These are phyloP conservation scores for Stenocarpella maydis DNA, from an alignment of 2,329 filamentous ascomycete species.

Conservation along the genomic window DNA sequence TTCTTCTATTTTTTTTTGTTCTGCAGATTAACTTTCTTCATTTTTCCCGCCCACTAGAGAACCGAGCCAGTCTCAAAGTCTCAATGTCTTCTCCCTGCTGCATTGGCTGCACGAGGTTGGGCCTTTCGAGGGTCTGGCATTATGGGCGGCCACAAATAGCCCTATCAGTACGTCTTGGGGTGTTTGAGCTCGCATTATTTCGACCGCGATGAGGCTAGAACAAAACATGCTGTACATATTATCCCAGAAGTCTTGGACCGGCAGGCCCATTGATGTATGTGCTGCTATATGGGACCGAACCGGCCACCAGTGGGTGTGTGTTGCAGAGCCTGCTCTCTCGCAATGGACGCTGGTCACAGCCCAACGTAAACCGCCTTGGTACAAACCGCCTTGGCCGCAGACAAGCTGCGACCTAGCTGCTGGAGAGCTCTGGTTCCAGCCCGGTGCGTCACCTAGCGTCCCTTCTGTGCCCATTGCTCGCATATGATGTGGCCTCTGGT, in stretches of 20 bases:
- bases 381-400: background rate
- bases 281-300: too few relatives aligned
- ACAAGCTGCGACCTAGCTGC: background rate
- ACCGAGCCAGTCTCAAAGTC: too few relatives aligned
- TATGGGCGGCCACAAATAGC: background rate
- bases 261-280: background rate
- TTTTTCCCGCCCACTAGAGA: background rate
- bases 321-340: too few relatives aligned
- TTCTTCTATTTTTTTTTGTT: too few relatives aligned
- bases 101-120: background rate
- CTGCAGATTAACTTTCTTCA: background rate
- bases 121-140: background rate
- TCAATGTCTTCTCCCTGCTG: too few relatives aligned
- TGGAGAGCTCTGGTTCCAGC: slow-evolving; percentile 6
- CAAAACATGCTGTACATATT: background rate
- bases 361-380: too few relatives aligned
- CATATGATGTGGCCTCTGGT: background rate
- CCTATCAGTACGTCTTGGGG: background rate
- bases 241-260: background rate
- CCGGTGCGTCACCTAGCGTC: background rate
- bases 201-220: background rate
- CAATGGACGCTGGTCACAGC: too few relatives aligned
- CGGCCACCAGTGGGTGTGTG: too few relatives aligned
- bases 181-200: slow-evolving; percentile 9
- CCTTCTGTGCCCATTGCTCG: background rate